phyloP scores from a whole-genome alignment of 2,329 filamentous ascomycete species.

The Bretziella fagacearum region DNA sequence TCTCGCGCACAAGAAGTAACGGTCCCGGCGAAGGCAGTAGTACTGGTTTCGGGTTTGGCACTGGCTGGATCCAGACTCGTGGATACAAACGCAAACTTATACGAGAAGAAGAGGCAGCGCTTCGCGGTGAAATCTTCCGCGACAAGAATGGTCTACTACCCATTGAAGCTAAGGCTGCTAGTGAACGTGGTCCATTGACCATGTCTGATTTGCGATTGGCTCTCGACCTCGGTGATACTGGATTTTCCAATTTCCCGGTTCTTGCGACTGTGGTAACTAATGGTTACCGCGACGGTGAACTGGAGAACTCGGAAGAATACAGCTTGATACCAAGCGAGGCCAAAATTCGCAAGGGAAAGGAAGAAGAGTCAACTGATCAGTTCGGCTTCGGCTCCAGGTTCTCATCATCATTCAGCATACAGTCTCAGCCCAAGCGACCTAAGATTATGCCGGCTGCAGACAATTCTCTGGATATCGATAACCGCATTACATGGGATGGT shows the following conservation, averaged over 20 bases:
- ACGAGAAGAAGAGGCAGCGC: constrained; percentile 55
- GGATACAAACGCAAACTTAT: constrained; percentile 60
- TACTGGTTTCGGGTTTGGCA: constrained; percentile 46
- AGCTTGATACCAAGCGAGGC: constrained; percentile 31
- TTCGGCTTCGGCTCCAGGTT: constrained; percentile 28
- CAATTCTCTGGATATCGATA: constrained; percentile 42
- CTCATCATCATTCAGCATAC: constrained; percentile 6
- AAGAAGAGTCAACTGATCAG: constrained; percentile 20
- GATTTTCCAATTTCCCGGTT: constrained; percentile 61
- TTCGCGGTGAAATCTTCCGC: constrained; percentile 55
- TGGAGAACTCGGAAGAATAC: constrained; percentile 49
- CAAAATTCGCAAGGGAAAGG: constrained; percentile 15
- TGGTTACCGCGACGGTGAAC: constrained; percentile 57
- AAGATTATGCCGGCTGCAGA: constrained; percentile 18
- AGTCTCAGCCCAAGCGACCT: constrained; percentile 16
- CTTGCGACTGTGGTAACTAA: constrained; percentile 53
- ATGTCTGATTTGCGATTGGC: constrained; percentile 66
- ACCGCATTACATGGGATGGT: constrained; percentile 45
- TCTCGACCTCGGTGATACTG: constrained; percentile 56
- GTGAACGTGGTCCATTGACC: constrained; percentile 52
- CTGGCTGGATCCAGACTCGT: constrained; percentile 60
- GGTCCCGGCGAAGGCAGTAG: constrained; percentile 44
- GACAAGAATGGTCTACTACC: constrained; percentile 66
- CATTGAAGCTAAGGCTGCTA: constrained; percentile 60
- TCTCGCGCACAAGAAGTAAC: constrained; percentile 47